A percentile compares a stretch with the other conserved stretches of the same genome.
phyloP scores from a whole-genome alignment of 306 rosid species.

The Cicer pinnatifidum region DNA sequence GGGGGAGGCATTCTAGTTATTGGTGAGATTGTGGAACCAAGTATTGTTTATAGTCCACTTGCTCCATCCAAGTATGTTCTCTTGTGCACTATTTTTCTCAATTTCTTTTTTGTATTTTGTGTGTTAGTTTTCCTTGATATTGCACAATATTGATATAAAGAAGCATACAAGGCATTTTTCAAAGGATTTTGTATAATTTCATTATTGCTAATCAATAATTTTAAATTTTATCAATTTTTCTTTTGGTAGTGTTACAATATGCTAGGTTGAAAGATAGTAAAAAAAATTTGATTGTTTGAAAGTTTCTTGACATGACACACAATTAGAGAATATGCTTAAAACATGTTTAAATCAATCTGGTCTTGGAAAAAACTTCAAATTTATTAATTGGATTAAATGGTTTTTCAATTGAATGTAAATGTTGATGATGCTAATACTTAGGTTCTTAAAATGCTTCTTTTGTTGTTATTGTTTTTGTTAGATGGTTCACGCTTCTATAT shows the following conservation, averaged over 20 bases:
- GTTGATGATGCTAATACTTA: too few species aligned
- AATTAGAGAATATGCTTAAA: background rate
- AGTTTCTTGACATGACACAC: slow-evolving; percentile 15
- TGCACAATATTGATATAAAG: too few species aligned
- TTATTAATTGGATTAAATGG: too few species aligned
- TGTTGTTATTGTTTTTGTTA: background rate
- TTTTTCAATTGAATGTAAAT: too few species aligned
- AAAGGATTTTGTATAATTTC: background rate
- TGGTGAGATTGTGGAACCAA: slow-evolving; percentile 95
- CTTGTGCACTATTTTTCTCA: slow-evolving; percentile 47
- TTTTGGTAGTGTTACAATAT: slow-evolving; percentile 22
- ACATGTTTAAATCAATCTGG: background rate
- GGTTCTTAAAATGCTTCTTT: too few species aligned
- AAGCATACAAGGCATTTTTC: too few species aligned
- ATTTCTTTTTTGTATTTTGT: slow-evolving; percentile 18
- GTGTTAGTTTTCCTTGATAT: background rate
- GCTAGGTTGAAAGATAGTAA: slow-evolving; percentile 19
- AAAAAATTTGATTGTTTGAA: slow-evolving; percentile 28
- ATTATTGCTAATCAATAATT: slow-evolving; percentile 8
- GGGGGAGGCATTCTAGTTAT: slow-evolving; percentile 97
- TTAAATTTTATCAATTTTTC: slow-evolving; percentile 2
- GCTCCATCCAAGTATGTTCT: slow-evolving; percentile 91
- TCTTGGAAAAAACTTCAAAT: background rate
- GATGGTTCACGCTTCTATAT: too few species aligned
- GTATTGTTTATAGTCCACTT: slow-evolving; percentile 91